A percentile compares a stretch with the other conserved stretches of the same genome.
These are phyloP conservation scores for Phoma sp. DNA, from an alignment of 2,329 filamentous ascomycete genomes.

Conservation along the genomic window DNA sequence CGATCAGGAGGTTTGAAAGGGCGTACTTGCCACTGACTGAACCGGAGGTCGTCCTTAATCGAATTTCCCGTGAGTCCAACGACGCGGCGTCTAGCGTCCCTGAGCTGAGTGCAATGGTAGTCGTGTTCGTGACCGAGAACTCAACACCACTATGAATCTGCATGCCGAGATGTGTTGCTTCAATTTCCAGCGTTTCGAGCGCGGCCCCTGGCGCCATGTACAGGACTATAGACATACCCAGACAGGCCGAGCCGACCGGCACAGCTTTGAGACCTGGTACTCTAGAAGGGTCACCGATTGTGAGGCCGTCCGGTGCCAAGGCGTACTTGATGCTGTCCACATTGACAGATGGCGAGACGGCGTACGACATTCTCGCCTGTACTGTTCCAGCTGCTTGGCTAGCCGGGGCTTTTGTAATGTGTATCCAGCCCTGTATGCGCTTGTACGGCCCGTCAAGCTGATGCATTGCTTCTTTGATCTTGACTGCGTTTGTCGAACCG, in stretches of 20 bases:
- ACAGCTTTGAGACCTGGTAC: constrained; percentile 35
- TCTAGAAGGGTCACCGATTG: constrained; percentile 35
- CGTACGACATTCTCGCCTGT: constrained; percentile 45
- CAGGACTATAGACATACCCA: constrained; percentile 48
- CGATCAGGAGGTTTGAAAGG: constrained; percentile 49
- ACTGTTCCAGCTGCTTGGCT: constrained; percentile 47
- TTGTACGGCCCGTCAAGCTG: constrained; percentile 42
- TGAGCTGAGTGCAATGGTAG: constrained; percentile 42
- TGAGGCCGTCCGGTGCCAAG: constrained; percentile 28
- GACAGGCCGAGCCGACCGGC: constrained; percentile 36
- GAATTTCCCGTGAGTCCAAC: constrained; percentile 48
- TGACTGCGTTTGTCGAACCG: constrained; percentile 29
- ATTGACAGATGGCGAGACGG: constrained; percentile 43
- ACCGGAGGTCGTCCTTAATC: constrained; percentile 49
- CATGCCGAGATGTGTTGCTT: constrained; percentile 48
- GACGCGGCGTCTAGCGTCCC: constrained; percentile 43
- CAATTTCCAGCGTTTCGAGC: constrained; percentile 45
- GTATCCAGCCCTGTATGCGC: constrained; percentile 48
- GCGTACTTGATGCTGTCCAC: constrained; percentile 40
- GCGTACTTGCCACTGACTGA: constrained; percentile 52
- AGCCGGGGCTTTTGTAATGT: constrained; percentile 42
- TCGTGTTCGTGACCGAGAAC: constrained; percentile 41
- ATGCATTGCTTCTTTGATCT: constrained; percentile 39
- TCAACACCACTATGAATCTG: constrained; percentile 42
- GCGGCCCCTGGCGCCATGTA: constrained; percentile 44